Evolutionary conservation across 345 rosid genomes (phyloP).

Genomic region (Triadica sebifera): DNA sequence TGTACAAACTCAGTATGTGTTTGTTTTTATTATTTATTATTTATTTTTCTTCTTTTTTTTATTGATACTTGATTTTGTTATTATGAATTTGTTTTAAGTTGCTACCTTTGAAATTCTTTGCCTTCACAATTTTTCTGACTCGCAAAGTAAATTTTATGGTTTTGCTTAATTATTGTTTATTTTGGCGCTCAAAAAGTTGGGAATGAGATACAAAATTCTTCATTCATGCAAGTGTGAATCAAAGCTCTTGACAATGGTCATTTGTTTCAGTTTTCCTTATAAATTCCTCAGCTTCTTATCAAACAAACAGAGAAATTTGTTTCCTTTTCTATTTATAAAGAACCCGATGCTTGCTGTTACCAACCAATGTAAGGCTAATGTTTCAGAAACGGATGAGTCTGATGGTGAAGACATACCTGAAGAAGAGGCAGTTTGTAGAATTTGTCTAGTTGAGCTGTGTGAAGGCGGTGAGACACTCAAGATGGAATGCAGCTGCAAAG

Average conservation of each 20-base stretch:
- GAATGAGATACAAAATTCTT: neutral
- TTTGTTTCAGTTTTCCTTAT: neutral
- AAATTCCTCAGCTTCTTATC: neutral
- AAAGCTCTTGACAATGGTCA: neutral
- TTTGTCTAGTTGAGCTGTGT: conserved; percentile 78
- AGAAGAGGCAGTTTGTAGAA: conserved; percentile 95
- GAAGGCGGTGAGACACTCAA: conserved; percentile 96
- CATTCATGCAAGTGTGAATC: neutral
- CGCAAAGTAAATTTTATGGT: neutral
- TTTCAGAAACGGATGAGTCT: conserved; percentile 49
- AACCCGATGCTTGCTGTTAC: conserved; percentile 1
- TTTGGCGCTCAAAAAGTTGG: too few relatives aligned
- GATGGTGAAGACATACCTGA: conserved; percentile 88
- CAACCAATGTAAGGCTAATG: conserved; percentile 17
- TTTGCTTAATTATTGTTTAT: neutral
- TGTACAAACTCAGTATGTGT: neutral
- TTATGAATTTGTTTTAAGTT: neutral
- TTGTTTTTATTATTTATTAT: too few relatives aligned
- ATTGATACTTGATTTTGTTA: neutral
- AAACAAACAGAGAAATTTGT: neutral
- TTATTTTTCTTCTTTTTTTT: neutral
- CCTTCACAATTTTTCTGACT: neutral
- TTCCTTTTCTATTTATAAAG: neutral
- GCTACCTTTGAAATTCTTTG: neutral
- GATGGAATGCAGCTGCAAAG: conserved; percentile 99